Percentiles rank a stretch among this genome's conserved stretches.
phyloP scores from a whole-genome alignment of 495 filamentous ascomycete genomes.

The Penicillium ochrochloron region DNA sequence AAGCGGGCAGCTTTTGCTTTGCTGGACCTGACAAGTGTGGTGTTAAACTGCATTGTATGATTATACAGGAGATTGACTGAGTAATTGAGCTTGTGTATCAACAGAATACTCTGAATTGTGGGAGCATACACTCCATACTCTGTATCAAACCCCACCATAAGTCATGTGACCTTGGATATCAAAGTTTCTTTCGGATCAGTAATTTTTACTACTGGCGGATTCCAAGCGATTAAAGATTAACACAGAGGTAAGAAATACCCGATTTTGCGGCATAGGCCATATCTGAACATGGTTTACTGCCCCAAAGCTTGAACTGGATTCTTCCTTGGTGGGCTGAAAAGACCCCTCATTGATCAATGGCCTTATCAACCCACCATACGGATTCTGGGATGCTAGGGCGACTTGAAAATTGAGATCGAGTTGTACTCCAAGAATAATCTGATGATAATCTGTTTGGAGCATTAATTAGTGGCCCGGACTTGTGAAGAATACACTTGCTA shows the following conservation, averaged over 20 bases:
- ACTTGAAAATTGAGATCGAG: not conserved
- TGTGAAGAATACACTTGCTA: constrained; percentile 5
- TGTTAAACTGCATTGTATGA: constrained; percentile 5
- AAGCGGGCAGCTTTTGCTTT: constrained; percentile 18
- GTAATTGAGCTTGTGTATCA: not conserved
- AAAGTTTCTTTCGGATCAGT: constrained; percentile 34
- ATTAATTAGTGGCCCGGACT: not conserved
- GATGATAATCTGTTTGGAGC: not conserved
- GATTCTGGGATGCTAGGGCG: constrained; percentile 12
- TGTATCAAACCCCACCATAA: constrained; percentile 21
- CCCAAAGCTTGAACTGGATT: not conserved
- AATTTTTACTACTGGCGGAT: constrained; percentile 12
- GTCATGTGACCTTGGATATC: constrained; percentile 37
- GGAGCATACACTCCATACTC: not conserved
- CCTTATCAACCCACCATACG: constrained; percentile 27
- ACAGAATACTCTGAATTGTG: not conserved
- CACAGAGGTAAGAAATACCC: constrained; percentile 29
- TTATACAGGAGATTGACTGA: not conserved
- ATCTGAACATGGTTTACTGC: not conserved
- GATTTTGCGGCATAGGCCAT: not conserved
- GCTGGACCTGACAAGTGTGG: not conserved
- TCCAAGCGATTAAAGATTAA: constrained; percentile 20
- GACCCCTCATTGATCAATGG: constrained; percentile 14
- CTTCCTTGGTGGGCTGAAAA: constrained; percentile 1
- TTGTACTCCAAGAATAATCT: not conserved